Percentiles rank a stretch among this genome's conserved stretches.
These are phyloP conservation scores for Conticribra guillardii DNA, from an alignment of 108 stramenopile species.

Conservation along the genomic window DNA sequence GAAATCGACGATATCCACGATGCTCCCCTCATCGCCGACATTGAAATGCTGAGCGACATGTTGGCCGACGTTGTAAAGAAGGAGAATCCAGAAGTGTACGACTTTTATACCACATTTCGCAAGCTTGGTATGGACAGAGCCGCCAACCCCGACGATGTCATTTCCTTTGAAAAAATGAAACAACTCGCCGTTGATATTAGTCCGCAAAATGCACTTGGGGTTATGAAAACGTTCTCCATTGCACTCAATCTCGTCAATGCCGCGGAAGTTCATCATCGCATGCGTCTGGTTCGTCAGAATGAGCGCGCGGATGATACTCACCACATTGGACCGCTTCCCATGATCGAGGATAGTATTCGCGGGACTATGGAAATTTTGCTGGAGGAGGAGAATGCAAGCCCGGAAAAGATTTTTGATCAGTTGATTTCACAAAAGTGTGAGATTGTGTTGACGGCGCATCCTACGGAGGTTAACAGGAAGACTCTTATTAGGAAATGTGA, in stretches of 20 bases:
- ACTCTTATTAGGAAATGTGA: constrained; percentile 65
- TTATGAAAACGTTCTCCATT: constrained; percentile 72
- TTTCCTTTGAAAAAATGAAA: constrained; percentile 68
- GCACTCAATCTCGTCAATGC: constrained; percentile 83
- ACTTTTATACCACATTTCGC: constrained; percentile 69
- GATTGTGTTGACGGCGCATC: constrained; percentile 97
- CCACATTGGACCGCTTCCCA: constrained; percentile 70
- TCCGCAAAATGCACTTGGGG: constrained; percentile 69
- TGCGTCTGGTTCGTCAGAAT: constrained; percentile 55
- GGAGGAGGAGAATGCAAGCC: constrained; percentile 48
- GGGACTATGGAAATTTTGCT: constrained; percentile 75
- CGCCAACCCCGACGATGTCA: constrained; percentile 46
- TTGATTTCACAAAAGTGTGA: constrained; percentile 90
- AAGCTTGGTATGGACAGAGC: constrained; percentile 68
- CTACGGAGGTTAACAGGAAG: constrained; percentile 91
- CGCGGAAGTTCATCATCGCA: constrained; percentile 86
- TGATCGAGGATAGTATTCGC: constrained; percentile 75
- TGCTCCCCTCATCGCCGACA: constrained; percentile 59
- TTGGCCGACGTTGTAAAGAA: constrained; percentile 66
- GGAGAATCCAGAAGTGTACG: constrained; percentile 69
- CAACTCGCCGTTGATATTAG: constrained; percentile 54
- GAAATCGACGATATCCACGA: constrained; percentile 30
- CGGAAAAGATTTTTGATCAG: constrained; percentile 82
- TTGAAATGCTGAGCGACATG: constrained; percentile 77
- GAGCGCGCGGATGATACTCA: constrained; percentile 26